phyloP scores from a whole-genome alignment of 2,329 filamentous ascomycete species.

The Talaromyces sp. region DNA sequence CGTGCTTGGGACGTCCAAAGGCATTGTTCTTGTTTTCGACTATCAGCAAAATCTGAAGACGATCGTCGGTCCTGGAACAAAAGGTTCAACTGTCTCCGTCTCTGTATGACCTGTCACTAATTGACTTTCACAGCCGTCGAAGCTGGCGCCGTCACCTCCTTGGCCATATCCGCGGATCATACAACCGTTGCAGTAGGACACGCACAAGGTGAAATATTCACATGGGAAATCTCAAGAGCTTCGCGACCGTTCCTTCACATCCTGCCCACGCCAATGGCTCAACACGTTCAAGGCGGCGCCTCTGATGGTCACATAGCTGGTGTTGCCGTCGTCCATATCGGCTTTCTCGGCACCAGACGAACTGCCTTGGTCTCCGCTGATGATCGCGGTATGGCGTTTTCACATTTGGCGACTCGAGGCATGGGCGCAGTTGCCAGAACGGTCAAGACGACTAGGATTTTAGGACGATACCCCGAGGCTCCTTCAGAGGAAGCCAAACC shows the following conservation, averaged over 20 bases:
- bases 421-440: constrained; percentile 79
- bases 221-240: constrained; percentile 85
- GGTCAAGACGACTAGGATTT: constrained; percentile 83
- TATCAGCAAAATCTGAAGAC: constrained; percentile 93
- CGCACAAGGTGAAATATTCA: constrained; percentile 86
- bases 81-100: constrained; percentile 54
- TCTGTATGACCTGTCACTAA: neutral
- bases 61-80: constrained; percentile 89
- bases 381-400: constrained; percentile 95
- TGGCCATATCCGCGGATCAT: constrained; percentile 91
- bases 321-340: constrained; percentile 79
- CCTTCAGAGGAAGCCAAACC: constrained; percentile 60
- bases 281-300: constrained; percentile 59
- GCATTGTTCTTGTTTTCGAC: constrained; percentile 92
- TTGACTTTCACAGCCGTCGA: constrained; percentile 64
- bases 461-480: constrained; percentile 81
- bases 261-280: constrained; percentile 65
- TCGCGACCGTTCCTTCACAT: constrained; percentile 86
- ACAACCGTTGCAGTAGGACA: constrained; percentile 88
- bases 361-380: constrained; percentile 95
- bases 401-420: constrained; percentile 87
- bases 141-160: constrained; percentile 77
- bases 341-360: constrained; percentile 87
- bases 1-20: constrained; percentile 87
- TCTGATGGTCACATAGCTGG: constrained; percentile 77